Base-by-base conservation (phyloP, 306 rosid species). In the Mimosa pudica region DNA sequence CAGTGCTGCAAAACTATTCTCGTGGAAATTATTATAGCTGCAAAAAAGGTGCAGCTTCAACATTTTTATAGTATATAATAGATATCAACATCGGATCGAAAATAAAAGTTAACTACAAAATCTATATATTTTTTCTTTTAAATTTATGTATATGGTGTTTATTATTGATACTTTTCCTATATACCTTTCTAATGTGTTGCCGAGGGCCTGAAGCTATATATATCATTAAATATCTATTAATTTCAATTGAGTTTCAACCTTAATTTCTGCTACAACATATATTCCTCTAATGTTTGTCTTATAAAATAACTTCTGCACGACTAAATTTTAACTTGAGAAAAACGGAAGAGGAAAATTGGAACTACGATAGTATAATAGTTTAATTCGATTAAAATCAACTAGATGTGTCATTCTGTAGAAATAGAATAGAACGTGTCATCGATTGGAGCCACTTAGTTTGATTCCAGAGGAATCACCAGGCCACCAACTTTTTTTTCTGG, bases 351-450 rank as follows among this genome's bases (percentile, higher is more conserved):
- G 10, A 41, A 67, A 6, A 24, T 11, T 2, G 51, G 12, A 33
- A 10, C 3, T 38, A 38, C 42, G 30, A 24, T 38, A 3, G 11
- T 13, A 58, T 2, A 75, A 52, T 48, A 24, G 32, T 61, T 75
- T 57, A 33, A 55, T 74, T 61, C 57, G 67, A 55, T 74, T 38
- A 10, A n/a, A 30, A 62, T 60, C 65, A 62, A 32, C 10, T 32
- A 1, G 18, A 32, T 54, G 32, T 17, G 20, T 66, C 13, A 66
- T 6, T 16, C 30, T 38, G 36, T 46, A 8, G 16, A 16, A 38
- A 16, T 4, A 16, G 17, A 46, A 70, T 4, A 16, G 17, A 46
- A 70, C 74, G 74, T 70, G 74, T 45, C 36, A 38, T n/a, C 58
- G 7, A 42, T 58, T 38, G n/a, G 68, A 57, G 68, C 52, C 66